Evolutionary conservation across 495 filamentous ascomycete species (phyloP), one percentile per base, ranked within the genome.

Genomic region (Hyaloscypha bicolor): DNA sequence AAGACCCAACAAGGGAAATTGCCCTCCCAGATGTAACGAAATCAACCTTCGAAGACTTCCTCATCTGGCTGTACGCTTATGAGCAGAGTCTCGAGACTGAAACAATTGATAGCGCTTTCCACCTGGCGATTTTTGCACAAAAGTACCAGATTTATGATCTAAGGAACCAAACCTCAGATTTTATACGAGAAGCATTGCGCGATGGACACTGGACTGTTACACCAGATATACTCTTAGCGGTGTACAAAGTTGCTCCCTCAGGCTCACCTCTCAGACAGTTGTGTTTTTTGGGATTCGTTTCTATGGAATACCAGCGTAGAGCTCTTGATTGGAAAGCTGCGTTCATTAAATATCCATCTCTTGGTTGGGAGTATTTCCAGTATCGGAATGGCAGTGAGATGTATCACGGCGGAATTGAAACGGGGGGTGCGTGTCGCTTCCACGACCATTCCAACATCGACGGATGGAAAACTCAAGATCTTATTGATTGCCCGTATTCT

Each of bases 331-430:
- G 30, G 31, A n/a, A 60, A 31, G 33, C 30, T 31, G 35, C 58
- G 16, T 60, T 60, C 33, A 9, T n/a, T 16, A n/a, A 35, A 21
- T 37, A 9, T 16, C 58, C 58, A 4, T 33, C 12, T 29, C 58
- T 60, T 60, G 58, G 58, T 9, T 60, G 30, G 31, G 58, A 60
- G 12, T 60, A 35, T 30, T 60, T 60, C 58, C 4, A 60, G 58
- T 37, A 37, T 9, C 4, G 39, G 58, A 60, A n/a, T 29, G 33
- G 19, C 19, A 39, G 33, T n/a, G 58, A 35, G 19, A 16, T 42
- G 3, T 42, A 37, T 16, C 16, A 21, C 6, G 58, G 8, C 5
- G 31, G 22, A 9, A 42, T 60, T 60, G 33, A 42, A 8, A 16
- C 58, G 3, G 58, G 58, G 16, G 58, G 58, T 9, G 58, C 30